Evolutionary conservation across 345 rosid genomes (phyloP).

Genomic region (Geranium brycei): DNA sequence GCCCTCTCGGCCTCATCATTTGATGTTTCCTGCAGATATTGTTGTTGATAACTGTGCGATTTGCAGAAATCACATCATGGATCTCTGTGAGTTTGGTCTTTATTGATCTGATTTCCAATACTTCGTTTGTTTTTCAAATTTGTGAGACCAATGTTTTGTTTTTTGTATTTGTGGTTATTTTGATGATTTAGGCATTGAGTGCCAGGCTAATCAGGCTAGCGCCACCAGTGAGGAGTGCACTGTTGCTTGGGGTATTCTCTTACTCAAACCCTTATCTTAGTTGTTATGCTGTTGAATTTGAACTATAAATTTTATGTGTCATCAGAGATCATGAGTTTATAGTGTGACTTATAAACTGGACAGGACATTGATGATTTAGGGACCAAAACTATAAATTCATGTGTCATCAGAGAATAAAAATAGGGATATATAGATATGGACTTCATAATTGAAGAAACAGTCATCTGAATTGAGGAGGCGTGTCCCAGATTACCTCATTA

Average conservation of each 20-base stretch:
- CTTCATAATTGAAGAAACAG: no score
- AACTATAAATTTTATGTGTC: no score
- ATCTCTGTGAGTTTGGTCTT: conserved; percentile 52
- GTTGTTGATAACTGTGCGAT: conserved; percentile 97
- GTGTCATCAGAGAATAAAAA: no score
- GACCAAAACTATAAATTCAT: no score
- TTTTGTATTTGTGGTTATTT: not conserved
- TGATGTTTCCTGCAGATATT: conserved; percentile 41
- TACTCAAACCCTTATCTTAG: not conserved
- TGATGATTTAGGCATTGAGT: conserved; percentile 57
- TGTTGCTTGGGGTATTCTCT: conserved; percentile 79
- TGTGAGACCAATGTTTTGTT: not conserved
- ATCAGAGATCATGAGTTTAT: no score
- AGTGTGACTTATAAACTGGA: no score
- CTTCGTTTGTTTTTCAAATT: no score
- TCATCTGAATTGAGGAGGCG: no score
- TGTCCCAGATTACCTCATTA: no score
- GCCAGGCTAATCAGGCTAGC: conserved; percentile 93
- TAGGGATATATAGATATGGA: no score
- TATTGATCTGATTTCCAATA: not conserved
- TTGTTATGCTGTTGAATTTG: not conserved
- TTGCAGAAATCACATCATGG: conserved; percentile 92
- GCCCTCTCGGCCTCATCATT: not conserved
- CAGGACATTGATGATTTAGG: no score
- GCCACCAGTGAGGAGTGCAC: conserved; percentile 96